Conservation (phyloP, 331 rosid species). For the Cydonia oblonga region DNA sequence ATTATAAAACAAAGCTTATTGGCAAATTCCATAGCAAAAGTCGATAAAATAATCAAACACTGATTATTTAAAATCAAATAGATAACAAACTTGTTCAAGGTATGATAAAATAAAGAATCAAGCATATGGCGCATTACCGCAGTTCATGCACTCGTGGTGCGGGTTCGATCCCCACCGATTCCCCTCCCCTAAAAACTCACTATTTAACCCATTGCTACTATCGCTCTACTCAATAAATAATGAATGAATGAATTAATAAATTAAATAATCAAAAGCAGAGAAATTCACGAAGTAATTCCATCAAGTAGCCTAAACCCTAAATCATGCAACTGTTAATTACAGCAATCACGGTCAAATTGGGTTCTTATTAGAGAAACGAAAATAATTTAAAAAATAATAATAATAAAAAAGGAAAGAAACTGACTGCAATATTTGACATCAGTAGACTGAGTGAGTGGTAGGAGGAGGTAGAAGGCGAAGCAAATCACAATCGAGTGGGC, state of each 20-base stretch:
- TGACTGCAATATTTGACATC: conserved; percentile 56
- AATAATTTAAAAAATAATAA: background rate
- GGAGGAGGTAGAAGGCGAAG: conserved; percentile 14
- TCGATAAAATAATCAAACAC: too few relatives aligned
- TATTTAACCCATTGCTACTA: background rate
- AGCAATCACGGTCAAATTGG: background rate
- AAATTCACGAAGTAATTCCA: too few relatives aligned
- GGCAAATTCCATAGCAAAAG: background rate
- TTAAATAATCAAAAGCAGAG: too few relatives aligned
- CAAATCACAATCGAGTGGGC: conserved; percentile 24
- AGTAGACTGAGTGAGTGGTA: conserved; percentile 27
- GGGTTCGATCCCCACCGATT: too few relatives aligned
- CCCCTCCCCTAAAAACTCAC: too few relatives aligned
- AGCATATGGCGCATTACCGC: background rate
- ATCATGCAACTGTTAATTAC: too few relatives aligned
- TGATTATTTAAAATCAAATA: background rate
- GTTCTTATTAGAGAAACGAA: background rate
- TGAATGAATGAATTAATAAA: too few relatives aligned
- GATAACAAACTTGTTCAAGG: background rate
- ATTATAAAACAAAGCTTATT: background rate
- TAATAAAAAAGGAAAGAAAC: background rate
- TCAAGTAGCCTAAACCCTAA: background rate
- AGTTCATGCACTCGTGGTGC: too few relatives aligned
- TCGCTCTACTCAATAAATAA: background rate
- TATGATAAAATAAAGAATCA: background rate